Conservation (phyloP, 2,329 filamentous ascomycete species). For the Rachicladosporium sp. region DNA sequence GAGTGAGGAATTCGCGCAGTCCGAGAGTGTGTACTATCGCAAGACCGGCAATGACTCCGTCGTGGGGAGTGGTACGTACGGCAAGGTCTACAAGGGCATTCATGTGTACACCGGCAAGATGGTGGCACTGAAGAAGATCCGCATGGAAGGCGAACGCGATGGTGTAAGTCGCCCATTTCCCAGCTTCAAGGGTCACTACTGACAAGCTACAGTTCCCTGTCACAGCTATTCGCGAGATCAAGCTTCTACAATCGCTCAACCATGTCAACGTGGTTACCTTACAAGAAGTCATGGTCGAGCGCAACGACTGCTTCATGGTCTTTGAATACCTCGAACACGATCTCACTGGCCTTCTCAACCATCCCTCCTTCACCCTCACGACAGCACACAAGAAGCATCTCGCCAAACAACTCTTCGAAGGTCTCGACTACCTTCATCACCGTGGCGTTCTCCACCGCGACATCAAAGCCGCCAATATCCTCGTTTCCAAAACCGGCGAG, state of each 20-base stretch:
- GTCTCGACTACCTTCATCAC: constrained; percentile 83
- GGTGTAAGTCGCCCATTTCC: constrained; percentile 36
- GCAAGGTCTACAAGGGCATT: constrained; percentile 86
- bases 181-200: constrained; percentile 4
- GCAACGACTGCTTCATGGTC: constrained; percentile 98
- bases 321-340: constrained; percentile 98
- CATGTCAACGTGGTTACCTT: constrained; percentile 74
- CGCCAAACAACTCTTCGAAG: constrained; percentile 84
- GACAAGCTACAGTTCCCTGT: constrained; percentile 54
- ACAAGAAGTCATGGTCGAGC: constrained; percentile 93
- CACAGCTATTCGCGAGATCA: constrained; percentile 82
- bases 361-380: constrained; percentile 79
- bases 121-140: constrained; percentile 79
- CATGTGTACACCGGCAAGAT: constrained; percentile 80
- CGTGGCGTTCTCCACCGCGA: constrained; percentile 92
- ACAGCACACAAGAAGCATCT: constrained; percentile 83
- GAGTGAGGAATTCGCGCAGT: constrained; percentile 57
- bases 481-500: constrained; percentile 81
- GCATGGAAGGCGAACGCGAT: constrained; percentile 86
- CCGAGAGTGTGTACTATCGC: constrained; percentile 83
- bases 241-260: constrained; percentile 73
- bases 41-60: constrained; percentile 98
- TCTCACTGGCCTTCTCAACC: constrained; percentile 85
- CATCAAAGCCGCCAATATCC: constrained; percentile 91
- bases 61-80: constrained; percentile 88